Conservation (phyloP, 1,284 basidiomycete genomes). For the Malassezia equina region DNA sequence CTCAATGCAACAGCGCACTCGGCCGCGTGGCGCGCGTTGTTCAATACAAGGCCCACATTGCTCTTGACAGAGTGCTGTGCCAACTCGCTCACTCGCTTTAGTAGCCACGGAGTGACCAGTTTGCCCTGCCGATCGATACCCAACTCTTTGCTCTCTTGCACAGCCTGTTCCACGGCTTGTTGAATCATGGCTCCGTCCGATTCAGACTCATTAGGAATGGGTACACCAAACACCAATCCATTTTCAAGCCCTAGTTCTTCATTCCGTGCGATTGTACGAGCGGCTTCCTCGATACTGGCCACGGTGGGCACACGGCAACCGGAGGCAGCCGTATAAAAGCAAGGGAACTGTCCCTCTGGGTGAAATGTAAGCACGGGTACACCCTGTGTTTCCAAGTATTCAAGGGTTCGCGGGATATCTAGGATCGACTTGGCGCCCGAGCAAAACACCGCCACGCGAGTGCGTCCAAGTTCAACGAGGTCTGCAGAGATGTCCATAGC, state of each 20-base stretch:
- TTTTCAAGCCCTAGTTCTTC: conserved; percentile 52
- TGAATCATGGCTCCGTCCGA: conserved; percentile 63
- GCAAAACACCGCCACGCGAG: conserved; percentile 61
- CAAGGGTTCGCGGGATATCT: conserved; percentile 81
- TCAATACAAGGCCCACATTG: conserved; percentile 82
- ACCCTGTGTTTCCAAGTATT: conserved; percentile 93
- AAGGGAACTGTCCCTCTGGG: conserved; percentile 65
- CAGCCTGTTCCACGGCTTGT: conserved; percentile 69
- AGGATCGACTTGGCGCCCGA: conserved; percentile 90
- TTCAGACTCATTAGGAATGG: conserved; percentile 73
- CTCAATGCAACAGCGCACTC: conserved; percentile 64
- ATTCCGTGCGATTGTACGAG: conserved; percentile 55
- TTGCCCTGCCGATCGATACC: conserved; percentile 76
- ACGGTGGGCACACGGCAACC: conserved; percentile 61
- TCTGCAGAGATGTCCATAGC: conserved; percentile 62
- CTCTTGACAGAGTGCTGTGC: conserved; percentile 55
- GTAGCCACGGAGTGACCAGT: conserved; percentile 88
- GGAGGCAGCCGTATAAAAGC: conserved; percentile 78
- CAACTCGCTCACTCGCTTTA: conserved; percentile 72
- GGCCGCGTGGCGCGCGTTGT: conserved; percentile 77
- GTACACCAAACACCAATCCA: conserved; percentile 65
- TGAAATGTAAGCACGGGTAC: conserved; percentile 80
- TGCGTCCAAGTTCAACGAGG: conserved; percentile 37
- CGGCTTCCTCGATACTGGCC: conserved; percentile 19
- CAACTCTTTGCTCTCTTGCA: conserved; percentile 69